A percentile compares a stretch with the other conserved stretches of the same genome.
phyloP scores from a whole-genome alignment of 306 rosid genomes.

The Lathyrus tuberosus region DNA sequence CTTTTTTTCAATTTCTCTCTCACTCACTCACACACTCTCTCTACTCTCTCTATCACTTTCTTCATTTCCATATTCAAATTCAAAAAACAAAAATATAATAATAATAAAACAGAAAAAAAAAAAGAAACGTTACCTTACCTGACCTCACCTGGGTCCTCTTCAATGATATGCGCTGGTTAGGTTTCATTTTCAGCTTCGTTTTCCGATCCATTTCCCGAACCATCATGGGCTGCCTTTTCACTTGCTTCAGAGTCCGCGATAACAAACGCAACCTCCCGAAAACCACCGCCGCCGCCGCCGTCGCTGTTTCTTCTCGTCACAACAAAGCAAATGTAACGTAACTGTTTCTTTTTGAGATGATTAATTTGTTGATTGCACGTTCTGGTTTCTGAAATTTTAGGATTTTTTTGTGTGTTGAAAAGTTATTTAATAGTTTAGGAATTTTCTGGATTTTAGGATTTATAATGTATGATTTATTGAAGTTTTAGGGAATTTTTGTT shows the following conservation, averaged over 20 bases:
- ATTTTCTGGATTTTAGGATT: background rate
- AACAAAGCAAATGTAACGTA: constrained; percentile 22
- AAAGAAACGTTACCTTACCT: constrained; percentile 28
- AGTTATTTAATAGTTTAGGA: too few relatives aligned
- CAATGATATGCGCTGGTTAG: constrained; percentile 35
- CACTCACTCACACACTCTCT: background rate
- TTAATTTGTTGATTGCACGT: background rate
- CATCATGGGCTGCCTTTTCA: constrained; percentile 88
- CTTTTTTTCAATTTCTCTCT: background rate
- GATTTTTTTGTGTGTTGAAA: background rate
- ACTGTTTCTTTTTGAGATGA: background rate
- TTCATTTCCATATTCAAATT: constrained; percentile 9
- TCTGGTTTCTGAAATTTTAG: background rate
- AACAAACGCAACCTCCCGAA: constrained; percentile 44
- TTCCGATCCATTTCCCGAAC: constrained; percentile 58
- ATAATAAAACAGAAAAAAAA: background rate
- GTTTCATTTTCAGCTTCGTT: constrained; percentile 53
- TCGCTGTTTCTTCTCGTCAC: constrained; percentile 46
- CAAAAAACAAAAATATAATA: background rate
- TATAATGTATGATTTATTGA: background rate
- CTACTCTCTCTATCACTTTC: background rate
- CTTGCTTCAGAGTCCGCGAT: constrained; percentile 69
- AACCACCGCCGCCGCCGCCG: constrained; percentile 40
- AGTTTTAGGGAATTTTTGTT: background rate
- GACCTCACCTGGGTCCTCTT: constrained; percentile 19